phyloP scores from a whole-genome alignment of 257 asterid species.

The Eucommia ulmoides region DNA sequence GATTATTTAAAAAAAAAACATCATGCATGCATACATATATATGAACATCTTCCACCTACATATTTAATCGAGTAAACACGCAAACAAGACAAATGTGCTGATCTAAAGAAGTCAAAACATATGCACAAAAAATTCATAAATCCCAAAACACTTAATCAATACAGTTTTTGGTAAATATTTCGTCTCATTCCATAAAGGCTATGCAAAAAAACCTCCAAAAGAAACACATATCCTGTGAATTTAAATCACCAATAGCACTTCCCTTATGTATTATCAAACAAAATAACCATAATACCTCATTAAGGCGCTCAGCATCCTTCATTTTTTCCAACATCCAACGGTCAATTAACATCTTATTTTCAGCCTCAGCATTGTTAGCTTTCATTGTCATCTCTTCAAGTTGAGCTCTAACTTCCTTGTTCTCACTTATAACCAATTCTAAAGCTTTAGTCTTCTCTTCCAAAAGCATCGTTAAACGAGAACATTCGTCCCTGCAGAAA shows the following conservation, averaged over 20 bases:
- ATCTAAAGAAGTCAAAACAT: too few species aligned
- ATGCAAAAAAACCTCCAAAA: not conserved
- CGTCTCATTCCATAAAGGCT: not conserved
- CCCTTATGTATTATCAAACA: not conserved
- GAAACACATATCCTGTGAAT: not conserved
- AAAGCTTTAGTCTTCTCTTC: slow-evolving; percentile 81
- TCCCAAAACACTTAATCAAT: not conserved
- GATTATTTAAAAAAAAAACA: too few species aligned
- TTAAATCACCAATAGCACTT: not conserved
- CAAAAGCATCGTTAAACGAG: slow-evolving; percentile 41
- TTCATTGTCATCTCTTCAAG: slow-evolving; percentile 49
- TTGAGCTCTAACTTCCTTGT: slow-evolving; percentile 54
- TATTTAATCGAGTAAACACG: too few species aligned
- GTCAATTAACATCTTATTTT: slow-evolving; percentile 75
- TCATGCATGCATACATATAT: too few species aligned
- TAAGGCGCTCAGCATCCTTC: slow-evolving; percentile 89
- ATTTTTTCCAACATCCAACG: slow-evolving; percentile 90
- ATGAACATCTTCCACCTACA: too few species aligned
- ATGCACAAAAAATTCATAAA: not conserved
- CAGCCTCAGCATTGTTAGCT: slow-evolving; percentile 65
- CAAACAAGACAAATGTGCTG: too few species aligned
- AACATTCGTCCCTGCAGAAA: slow-evolving; percentile 69
- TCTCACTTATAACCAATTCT: slow-evolving; percentile 72
- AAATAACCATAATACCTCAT: slow-evolving; percentile 43
- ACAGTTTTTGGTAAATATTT: too few species aligned